Base-by-base conservation (phyloP, 78 protist genomes). In the Protostelium mycophagum region DNA sequence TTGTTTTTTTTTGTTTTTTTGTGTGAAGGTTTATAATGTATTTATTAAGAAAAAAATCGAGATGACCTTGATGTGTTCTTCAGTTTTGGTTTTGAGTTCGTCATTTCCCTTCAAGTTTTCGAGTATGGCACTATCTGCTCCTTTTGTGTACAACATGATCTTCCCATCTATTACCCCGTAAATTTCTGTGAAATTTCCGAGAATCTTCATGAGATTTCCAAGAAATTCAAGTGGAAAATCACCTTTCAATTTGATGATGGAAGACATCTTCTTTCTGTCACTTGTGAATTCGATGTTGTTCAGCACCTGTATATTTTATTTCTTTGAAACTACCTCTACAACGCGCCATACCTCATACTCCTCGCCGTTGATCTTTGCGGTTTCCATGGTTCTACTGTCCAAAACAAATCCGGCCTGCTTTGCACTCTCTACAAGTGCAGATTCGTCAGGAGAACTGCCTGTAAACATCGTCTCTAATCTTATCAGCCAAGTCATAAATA, bases 381-480 rank as follows among this genome's bases (percentile, higher is more conserved):
- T 84, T 38, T 88, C 73, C 73, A 51, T 51, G 73, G 73, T 51
- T 91, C 91, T 89, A 89, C 90, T 51, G 34, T 84, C 29, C 85
- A 89, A 31, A 85, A 87, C 95, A 36, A 86, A 96, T 36, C 97
- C 96, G 29, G 94, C 38, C 38, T 95, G 86, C 63, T 83, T 35
- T 0, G 99, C 98, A 0, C 97, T 95, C 1, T 36, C 34, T 0
- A 95, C 98, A 28, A 96, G 90, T 0, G 96, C 95, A 0, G 93
- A 92, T 38, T 96, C 98, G 88, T 96, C 98, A 0, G 98, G 97
- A 1, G 94, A 89, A 0, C 86, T 39, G 0, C 93, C 95, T 84
- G 90, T 90, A 34, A 89, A 93, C 34, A 87, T 63, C 25, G 90
- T 51, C 16, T 51, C 38, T 39, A n/a, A n/a, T n/a, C n/a, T n/a